These are phyloP conservation scores for Parsonsia alboflavescens DNA, from an alignment of 257 asterid species.

Conservation along the genomic window DNA sequence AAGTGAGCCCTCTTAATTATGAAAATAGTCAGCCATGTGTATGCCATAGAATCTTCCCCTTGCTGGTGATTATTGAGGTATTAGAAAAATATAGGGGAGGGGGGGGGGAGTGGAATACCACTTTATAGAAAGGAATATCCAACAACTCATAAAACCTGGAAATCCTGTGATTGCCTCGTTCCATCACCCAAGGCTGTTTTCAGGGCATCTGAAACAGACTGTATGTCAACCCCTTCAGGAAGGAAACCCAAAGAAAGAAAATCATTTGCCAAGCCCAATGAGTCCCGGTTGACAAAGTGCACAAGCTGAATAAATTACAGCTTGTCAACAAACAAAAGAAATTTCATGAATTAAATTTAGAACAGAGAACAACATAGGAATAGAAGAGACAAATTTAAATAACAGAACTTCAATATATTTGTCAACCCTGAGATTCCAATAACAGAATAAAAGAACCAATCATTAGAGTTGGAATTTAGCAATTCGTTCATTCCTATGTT, in stretches of 20 bases:
- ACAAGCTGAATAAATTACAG: slow-evolving; percentile 57
- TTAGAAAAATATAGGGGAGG: background rate
- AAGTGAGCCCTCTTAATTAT: background rate
- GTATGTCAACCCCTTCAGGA: slow-evolving; percentile 79
- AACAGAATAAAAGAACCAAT: no score
- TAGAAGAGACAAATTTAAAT: background rate
- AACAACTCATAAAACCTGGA: slow-evolving; percentile 50
- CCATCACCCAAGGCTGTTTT: slow-evolving; percentile 79
- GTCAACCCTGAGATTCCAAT: background rate
- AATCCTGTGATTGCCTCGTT: slow-evolving; percentile 76
- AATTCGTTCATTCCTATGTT: background rate
- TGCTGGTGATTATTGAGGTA: background rate
- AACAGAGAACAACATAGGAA: background rate
- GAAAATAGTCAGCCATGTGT: background rate
- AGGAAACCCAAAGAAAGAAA: slow-evolving; percentile 89
- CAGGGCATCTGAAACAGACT: slow-evolving; percentile 83
- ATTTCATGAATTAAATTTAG: background rate
- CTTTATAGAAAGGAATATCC: background rate
- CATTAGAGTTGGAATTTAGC: background rate
- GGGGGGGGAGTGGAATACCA: no score
- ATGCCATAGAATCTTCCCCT: background rate
- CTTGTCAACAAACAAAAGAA: background rate
- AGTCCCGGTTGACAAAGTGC: slow-evolving; percentile 94
- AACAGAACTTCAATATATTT: background rate
- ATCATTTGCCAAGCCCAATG: slow-evolving; percentile 90